phyloP scores from a whole-genome alignment of 129 eudicot genomes.

The Logfia minima region DNA sequence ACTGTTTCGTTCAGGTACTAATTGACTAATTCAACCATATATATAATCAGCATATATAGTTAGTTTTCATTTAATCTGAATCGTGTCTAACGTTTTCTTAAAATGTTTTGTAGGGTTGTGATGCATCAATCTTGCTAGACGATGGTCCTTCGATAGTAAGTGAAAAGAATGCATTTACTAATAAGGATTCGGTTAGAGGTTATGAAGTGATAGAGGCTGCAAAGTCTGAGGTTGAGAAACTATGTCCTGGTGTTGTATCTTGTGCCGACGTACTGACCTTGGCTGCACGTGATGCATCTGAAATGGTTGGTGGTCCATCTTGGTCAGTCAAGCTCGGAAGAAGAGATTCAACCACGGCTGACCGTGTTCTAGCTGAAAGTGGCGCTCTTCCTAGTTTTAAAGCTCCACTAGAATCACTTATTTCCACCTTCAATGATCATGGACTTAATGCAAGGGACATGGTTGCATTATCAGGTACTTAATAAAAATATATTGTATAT shows the following conservation, averaged over 20 bases:
- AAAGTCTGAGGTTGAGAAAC: constrained; percentile 46
- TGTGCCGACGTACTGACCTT: constrained; percentile 62
- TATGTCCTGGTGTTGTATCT: constrained; percentile 58
- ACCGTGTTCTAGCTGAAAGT: constrained; percentile 37
- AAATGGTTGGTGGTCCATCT: constrained; percentile 57
- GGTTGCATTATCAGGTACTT: constrained; percentile 59
- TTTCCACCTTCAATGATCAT: constrained; percentile 40
- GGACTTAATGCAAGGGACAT: constrained; percentile 59
- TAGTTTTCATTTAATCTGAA: not conserved
- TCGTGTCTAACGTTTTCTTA: not conserved
- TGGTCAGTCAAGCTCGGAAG: constrained; percentile 55
- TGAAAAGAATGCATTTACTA: constrained; percentile 5
- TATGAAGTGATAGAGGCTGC: constrained; percentile 40
- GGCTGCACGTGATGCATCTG: constrained; percentile 65
- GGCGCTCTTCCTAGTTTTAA: constrained; percentile 46
- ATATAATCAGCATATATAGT: not conserved
- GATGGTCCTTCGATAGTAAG: constrained; percentile 15
- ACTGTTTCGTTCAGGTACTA: constrained; percentile 14
- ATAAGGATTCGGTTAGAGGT: constrained; percentile 40
- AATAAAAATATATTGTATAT: not conserved
- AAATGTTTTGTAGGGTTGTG: not conserved
- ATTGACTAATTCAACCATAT: not conserved
- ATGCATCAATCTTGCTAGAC: constrained; percentile 7
- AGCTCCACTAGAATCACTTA: constrained; percentile 41
- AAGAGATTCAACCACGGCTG: constrained; percentile 62